Evolutionary conservation across 371 early-diverging fungal species (phyloP).

Genomic region (Rhizomucor miehei): DNA sequence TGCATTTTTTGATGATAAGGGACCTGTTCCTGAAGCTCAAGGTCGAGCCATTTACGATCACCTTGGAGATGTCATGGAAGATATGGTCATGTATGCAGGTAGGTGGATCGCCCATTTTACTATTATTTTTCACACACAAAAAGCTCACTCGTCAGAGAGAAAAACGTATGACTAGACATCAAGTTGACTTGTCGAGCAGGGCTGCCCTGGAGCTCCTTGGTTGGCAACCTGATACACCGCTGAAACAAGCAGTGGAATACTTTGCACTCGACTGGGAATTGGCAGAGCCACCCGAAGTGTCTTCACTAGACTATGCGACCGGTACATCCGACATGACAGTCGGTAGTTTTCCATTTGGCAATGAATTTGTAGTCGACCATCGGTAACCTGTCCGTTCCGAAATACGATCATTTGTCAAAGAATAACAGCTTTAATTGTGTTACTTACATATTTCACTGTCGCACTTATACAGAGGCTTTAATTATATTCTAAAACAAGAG

Average conservation of each 20-base stretch:
- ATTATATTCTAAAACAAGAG: slow-evolving; percentile 35
- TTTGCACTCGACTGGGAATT: slow-evolving; percentile 48
- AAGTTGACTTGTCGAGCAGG: slow-evolving; percentile 39
- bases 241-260: slow-evolving; percentile 44
- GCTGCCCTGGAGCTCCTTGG: slow-evolving; percentile 31
- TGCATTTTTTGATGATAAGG: slow-evolving; percentile 30
- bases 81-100: slow-evolving; percentile 35
- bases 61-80: slow-evolving; percentile 24
- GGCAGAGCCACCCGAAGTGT: slow-evolving; percentile 43
- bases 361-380: slow-evolving; percentile 43
- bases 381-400: slow-evolving; percentile 19
- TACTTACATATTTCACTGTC: no score
- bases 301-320: slow-evolving; percentile 43
- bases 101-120: no score
- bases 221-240: slow-evolving; percentile 36
- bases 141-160: no score
- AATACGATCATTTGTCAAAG: no score
- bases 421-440: no score
- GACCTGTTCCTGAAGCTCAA: slow-evolving; percentile 10
- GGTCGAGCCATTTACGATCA: slow-evolving; percentile 13
- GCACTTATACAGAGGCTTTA: slow-evolving; percentile 52
- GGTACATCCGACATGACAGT: slow-evolving; percentile 28
- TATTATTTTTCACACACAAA: no score
- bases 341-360: slow-evolving; percentile 34
- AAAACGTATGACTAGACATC: slow-evolving; percentile 23